phyloP scores from a whole-genome alignment of 768 basidiomycete species.

The Leccinum obscurum region DNA sequence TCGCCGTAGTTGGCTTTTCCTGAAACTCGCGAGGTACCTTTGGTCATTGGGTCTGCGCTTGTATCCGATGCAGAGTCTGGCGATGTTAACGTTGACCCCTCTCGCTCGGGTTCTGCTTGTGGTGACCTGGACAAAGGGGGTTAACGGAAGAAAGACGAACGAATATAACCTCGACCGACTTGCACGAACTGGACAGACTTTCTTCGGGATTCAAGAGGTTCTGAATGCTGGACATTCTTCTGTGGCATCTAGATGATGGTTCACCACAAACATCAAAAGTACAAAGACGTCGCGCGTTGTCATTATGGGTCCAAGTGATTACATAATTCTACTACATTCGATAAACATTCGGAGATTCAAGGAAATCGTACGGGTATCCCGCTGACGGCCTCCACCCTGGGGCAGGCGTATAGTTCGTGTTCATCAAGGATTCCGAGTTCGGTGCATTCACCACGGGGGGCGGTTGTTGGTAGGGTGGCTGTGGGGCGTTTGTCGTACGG shows the following conservation, averaged over 20 bases:
- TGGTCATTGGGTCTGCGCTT: constrained; percentile 31
- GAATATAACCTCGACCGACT: constrained; percentile 36
- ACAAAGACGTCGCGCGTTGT: constrained; percentile 14
- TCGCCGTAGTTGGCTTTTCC: constrained; percentile 35
- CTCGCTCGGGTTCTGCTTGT: constrained; percentile 27
- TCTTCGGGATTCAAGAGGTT: constrained; percentile 59
- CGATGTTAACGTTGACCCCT: constrained; percentile 27
- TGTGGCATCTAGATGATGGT: constrained; percentile 22
- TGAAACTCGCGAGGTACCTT: constrained; percentile 18
- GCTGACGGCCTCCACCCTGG: constrained; percentile 24
- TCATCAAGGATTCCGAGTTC: constrained; percentile 10
- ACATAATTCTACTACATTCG: constrained; percentile 29
- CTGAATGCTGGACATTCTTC: constrained; percentile 54
- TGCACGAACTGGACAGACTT: constrained; percentile 37
- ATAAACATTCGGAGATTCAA: constrained; percentile 21
- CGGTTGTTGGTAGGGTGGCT: constrained; percentile 18
- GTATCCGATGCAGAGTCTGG: constrained; percentile 39
- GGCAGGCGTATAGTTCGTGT: constrained; percentile 17
- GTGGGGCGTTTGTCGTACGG: constrained; percentile 28
- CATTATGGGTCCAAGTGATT: constrained; percentile 37
- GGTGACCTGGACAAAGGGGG: constrained; percentile 31
- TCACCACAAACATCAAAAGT: constrained; percentile 11
- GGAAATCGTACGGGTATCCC: constrained; percentile 23
- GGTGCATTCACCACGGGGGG: constrained; percentile 6
- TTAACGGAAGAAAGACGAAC: constrained; percentile 14